Base-by-base conservation (phyloP, 116 monocot genomes). In the Posidonia oceanica region DNA sequence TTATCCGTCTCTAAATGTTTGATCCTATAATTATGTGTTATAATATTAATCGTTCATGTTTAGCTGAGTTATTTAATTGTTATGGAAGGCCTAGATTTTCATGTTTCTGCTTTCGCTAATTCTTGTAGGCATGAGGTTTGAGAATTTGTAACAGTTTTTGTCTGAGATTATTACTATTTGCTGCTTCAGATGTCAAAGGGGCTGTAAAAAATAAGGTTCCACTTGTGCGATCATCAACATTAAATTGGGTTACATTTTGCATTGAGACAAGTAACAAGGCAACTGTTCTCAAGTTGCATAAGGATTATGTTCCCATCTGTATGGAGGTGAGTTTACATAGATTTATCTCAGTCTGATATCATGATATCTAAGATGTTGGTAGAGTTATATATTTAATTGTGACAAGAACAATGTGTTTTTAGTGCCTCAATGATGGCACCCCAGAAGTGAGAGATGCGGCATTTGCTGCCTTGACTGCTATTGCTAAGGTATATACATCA, bases 151-250 rank as follows among this genome's bases (percentile, higher is more conserved):
- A 29, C 1, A 29, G 29, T 29, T 29, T 7, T 23, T 72, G 16
- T 23, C 54, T 54, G 11, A 15, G 38, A 37, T 66, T 55, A 17
- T 64, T n/a, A 61, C 44, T 22, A 36, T 54, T 73, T 64, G 4
- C 52, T 39, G 44, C 36, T 71, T 75, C 93, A 99, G 99, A 99
- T 79, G 58, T 99, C 67, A 90, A 88, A 78, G 81, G 78, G 36
- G 90, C 99, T 17, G 90, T 93, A 29, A 99, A 93, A 75, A 99
- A 99, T 69, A 99, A 99, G 70, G 99, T 99, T 73, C 99, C 99
- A 20, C 86, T 88, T 75, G 99, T 90, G n/a, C 87, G 99, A 0
- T 99, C 93, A 4, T 74, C 84, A 64, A 90, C 99, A 55, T 75
- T 99, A 71, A 90, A 90, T 71, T 99, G 99, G 99, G 84, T 99